Base-by-base conservation (phyloP, 768 basidiomycete genomes). In the Suillus tomentosus region DNA sequence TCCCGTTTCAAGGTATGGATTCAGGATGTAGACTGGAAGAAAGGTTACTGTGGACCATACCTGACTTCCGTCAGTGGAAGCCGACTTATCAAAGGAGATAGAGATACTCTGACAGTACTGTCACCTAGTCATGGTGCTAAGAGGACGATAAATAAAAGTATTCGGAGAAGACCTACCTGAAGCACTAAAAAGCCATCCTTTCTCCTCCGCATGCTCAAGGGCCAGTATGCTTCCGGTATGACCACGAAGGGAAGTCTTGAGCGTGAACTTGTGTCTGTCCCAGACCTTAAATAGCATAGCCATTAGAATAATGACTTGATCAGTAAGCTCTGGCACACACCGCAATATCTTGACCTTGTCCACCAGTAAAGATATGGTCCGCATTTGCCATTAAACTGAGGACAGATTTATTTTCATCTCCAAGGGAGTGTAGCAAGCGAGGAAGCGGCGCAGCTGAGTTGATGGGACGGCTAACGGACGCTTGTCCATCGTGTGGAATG, bases 111-210 rank as follows among this genome's bases (percentile, higher is more conserved):
- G 45, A 97, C 83, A 8, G 94, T 95, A 68, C 93, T 94, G 67
- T 96, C 95, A 14, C 93, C 95, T 95, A 61, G 13, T 58, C 47
- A 64, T 57, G 19, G 7, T 68, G 27, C 60, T 64, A 60, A 62
- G 55, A 15, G 34, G 45, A 42, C 6, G 19, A 19, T 43, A 55
- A 58, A 54, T 11, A 24, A 53, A 45, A 57, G 54, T 2, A 42
- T 24, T 37, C 36, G 3, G 15, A 36, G 0, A 40, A 61, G 13
- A 69, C 83, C 64, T 73, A 92, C 94, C 91, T 54, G 94, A 95
- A 5, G 94, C 89, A 67, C 95, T 96, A 71, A 97, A 92, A 34
- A 97, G 72, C 95, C 95, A 96, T 54, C 84, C 79, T 70, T 87
- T 89, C 62, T 91, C 89, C 61, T 84, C 77, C 8, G 89, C 90